A percentile compares a stretch with the other conserved stretches of the same genome.
phyloP scores from a whole-genome alignment of 2,329 filamentous ascomycete species.

The Paraphoma sp. region DNA sequence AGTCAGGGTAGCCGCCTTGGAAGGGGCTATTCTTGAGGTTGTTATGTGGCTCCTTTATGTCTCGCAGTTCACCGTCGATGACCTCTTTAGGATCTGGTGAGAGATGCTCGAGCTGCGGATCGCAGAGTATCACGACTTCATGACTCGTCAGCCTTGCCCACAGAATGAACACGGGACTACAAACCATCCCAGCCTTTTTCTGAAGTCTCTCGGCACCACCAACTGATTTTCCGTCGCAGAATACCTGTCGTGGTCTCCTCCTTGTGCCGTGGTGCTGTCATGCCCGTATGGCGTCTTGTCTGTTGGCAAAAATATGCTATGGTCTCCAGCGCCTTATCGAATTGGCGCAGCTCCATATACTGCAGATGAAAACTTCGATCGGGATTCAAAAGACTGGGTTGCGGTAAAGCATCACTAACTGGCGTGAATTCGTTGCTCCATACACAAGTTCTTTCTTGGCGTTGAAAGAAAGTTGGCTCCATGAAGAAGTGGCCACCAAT shows the following conservation, averaged over 20 bases:
- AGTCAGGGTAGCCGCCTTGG: slow-evolving; percentile 42
- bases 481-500: slow-evolving; percentile 43
- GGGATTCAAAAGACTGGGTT: slow-evolving; percentile 36
- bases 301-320: slow-evolving; percentile 34
- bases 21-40: slow-evolving; percentile 28
- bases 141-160: slow-evolving; percentile 2
- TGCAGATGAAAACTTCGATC: slow-evolving; percentile 37
- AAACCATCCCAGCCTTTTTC: slow-evolving; percentile 42
- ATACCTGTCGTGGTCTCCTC: slow-evolving; percentile 38
- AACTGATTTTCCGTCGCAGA: slow-evolving; percentile 37
- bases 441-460: slow-evolving; percentile 43
- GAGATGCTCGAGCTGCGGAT: slow-evolving; percentile 34
- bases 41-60: slow-evolving; percentile 4
- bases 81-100: slow-evolving; percentile 17
- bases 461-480: slow-evolving; percentile 41
- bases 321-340: slow-evolving; percentile 32
- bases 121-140: slow-evolving; percentile 40
- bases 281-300: slow-evolving; percentile 40
- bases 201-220: slow-evolving; percentile 32
- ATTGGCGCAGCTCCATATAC: slow-evolving; percentile 43
- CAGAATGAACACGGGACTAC: neutral
- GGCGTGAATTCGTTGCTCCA: slow-evolving; percentile 46
- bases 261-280: slow-evolving; percentile 35
- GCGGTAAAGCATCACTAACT: slow-evolving; percentile 40
- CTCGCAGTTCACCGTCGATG: slow-evolving; percentile 3